Percentiles rank a stretch among this genome's conserved stretches.
Evolutionary conservation across 2,329 filamentous ascomycete genomes (phyloP).

Genomic region (Xylaria sp.): DNA sequence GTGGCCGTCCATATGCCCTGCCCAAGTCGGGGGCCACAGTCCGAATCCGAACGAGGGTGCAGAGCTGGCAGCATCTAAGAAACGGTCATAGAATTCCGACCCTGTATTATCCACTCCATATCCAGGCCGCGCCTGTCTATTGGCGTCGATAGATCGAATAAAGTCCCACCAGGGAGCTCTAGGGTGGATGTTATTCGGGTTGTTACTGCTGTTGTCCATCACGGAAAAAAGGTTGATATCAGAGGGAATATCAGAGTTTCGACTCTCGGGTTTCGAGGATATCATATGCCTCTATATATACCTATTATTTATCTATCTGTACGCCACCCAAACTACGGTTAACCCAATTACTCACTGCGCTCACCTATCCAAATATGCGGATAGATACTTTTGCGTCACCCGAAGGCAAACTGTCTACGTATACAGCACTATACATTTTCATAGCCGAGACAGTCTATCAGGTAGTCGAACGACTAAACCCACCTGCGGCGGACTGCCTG

Average conservation of each 20-base stretch:
- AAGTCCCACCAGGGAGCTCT: conserved; percentile 49
- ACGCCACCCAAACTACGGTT: too few relatives aligned
- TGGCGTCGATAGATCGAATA: conserved; percentile 48
- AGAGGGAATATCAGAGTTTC: neutral
- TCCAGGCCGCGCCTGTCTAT: conserved; percentile 43
- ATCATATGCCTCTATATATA: conserved; percentile 5
- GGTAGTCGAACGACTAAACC: neutral
- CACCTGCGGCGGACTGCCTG: neutral
- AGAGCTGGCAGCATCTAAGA: conserved; percentile 43
- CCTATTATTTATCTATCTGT: too few relatives aligned
- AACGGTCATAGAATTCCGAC: conserved; percentile 46
- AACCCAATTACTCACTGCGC: neutral
- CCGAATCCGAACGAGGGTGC: conserved; percentile 28
- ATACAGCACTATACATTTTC: neutral
- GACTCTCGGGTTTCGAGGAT: neutral
- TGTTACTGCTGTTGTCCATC: conserved; percentile 34
- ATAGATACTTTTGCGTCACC: neutral
- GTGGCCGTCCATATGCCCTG: conserved; percentile 1
- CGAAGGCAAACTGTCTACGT: conserved; percentile 14
- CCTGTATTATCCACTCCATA: conserved; percentile 51
- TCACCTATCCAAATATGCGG: neutral
- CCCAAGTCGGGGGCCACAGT: conserved; percentile 31
- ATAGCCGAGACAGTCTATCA: conserved; percentile 4
- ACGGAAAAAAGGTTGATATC: neutral
- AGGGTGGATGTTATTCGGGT: conserved; percentile 27